phyloP scores from a whole-genome alignment of 805 yeast species.

The Brettanomyces bruxellensis region DNA sequence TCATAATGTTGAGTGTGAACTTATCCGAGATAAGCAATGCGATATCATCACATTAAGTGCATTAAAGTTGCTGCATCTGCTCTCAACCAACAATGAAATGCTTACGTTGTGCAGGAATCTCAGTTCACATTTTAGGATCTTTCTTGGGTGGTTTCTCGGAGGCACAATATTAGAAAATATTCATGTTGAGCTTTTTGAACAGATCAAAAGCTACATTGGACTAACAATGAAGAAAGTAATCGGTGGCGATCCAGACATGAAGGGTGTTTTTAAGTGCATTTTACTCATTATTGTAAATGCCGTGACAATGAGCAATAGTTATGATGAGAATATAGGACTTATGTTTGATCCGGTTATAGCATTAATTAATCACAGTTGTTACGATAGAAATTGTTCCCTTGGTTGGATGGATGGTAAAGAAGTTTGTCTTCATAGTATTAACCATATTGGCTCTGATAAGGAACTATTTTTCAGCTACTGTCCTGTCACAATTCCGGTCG shows the following conservation, averaged over 20 bases:
- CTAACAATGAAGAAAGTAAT: conserved; percentile 6
- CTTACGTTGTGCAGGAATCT: conserved; percentile 8
- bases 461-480: conserved; percentile 27
- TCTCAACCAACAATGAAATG: neutral
- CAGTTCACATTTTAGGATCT: conserved; percentile 15
- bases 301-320: conserved; percentile 19
- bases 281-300: conserved; percentile 23
- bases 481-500: conserved; percentile 20
- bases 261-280: conserved; percentile 11
- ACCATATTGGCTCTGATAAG: conserved; percentile 13
- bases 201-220: conserved; percentile 8
- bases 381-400: conserved; percentile 24
- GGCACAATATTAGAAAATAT: neutral
- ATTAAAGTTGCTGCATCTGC: neutral
- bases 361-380: conserved; percentile 32
- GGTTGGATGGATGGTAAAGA: conserved; percentile 13
- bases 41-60: neutral
- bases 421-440: conserved; percentile 14
- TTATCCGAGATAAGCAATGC: neutral
- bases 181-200: conserved; percentile 9
- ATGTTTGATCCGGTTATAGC: conserved; percentile 30
- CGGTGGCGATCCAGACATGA: neutral
- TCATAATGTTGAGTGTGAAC: neutral
- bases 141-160: conserved; percentile 1
- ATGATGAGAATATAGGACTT: conserved; percentile 23